Percentiles rank a stretch among this genome's conserved stretches.
Evolutionary conservation across 257 asterid species (phyloP).

Genomic region (Gentiana dahurica): DNA sequence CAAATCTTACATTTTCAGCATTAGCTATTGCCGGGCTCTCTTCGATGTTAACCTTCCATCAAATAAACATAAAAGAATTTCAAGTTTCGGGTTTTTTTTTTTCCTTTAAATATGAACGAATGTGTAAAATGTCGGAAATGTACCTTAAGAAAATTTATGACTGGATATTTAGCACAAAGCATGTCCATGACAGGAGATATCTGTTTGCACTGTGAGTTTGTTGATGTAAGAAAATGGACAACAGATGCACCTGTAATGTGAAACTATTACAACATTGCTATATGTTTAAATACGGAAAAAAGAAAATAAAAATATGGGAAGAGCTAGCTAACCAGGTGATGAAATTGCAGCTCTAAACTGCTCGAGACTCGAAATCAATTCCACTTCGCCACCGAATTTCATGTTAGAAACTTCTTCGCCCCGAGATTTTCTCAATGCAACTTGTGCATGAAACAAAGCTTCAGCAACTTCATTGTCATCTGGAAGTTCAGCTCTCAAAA

Average conservation of each 20-base stretch:
- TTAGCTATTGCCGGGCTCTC: constrained; percentile 43
- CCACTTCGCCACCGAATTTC: constrained; percentile 83
- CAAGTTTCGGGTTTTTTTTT: not conserved
- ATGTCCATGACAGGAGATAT: constrained; percentile 60
- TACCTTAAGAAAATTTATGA: constrained; percentile 78
- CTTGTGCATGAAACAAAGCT: constrained; percentile 62
- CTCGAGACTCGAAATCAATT: constrained; percentile 51
- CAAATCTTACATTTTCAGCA: constrained; percentile 61
- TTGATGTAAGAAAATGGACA: constrained; percentile 45
- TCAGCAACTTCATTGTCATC: constrained; percentile 67
- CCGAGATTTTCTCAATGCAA: constrained; percentile 54
- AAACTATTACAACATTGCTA: constrained; percentile 10
- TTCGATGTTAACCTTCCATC: constrained; percentile 65
- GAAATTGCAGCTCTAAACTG: constrained; percentile 76
- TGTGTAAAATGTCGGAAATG: not conserved
- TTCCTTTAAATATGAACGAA: not conserved
- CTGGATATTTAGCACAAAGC: constrained; percentile 57
- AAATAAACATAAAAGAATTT: not conserved
- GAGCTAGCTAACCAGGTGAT: constrained; percentile 45
- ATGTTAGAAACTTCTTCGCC: constrained; percentile 73
- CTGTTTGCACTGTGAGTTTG: constrained; percentile 46
- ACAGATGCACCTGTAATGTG: constrained; percentile 60
- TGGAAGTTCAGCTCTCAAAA: constrained; percentile 59
- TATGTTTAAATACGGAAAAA: not conserved
- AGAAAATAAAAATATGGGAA: not conserved